Base-by-base conservation (phyloP, 331 rosid species). In the Telfairia occidentalis region DNA sequence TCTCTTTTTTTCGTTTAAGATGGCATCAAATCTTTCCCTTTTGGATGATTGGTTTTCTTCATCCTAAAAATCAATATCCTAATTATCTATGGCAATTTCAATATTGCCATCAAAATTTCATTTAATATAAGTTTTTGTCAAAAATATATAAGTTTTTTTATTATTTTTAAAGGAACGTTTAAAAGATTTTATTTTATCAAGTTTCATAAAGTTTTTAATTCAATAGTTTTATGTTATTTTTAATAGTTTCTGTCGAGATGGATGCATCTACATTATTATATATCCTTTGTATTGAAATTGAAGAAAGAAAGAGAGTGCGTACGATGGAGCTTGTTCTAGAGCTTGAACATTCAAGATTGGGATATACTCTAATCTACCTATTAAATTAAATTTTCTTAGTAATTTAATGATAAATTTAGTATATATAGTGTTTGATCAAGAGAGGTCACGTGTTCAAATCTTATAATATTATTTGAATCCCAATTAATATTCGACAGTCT, bases 11-110 rank as follows among this genome's bases (percentile, higher is more conserved):
- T 2, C 8, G 37, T 58, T 65, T 4, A 64, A 19, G 50, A 65
- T 2, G 2, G n/a, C 10, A 65, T 37, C 72, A 38, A 64, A 65
- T 9, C 18, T 4, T 63, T 12, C 72, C 49, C 29, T 65, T 64
- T 37, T 37, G 32, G 38, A 65, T 38, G 30, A 65, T 65, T 65
- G 32, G 50, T 37, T 37, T 65, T 65, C 32, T 37, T 65, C 49
- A 21, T 37, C 72, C 7, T 65, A 65, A 65, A 65, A 23, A 65
- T 65, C 32, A 65, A 65, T 65, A 65, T 65, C 72, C 49, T 65
- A 65, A 65, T 65, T 32, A 0, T 8, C 19, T 37, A 4, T 65
- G 67, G 21, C 23, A n/a, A 43, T 65, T 65, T 65, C n/a, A 21
- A 37, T 9, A 65, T 21, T 38, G 30, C 7, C 71, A 59, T 26